Evolutionary conservation across 169 alveolate genomes (phyloP).

Genomic region (Eimeria praecox): DNA sequence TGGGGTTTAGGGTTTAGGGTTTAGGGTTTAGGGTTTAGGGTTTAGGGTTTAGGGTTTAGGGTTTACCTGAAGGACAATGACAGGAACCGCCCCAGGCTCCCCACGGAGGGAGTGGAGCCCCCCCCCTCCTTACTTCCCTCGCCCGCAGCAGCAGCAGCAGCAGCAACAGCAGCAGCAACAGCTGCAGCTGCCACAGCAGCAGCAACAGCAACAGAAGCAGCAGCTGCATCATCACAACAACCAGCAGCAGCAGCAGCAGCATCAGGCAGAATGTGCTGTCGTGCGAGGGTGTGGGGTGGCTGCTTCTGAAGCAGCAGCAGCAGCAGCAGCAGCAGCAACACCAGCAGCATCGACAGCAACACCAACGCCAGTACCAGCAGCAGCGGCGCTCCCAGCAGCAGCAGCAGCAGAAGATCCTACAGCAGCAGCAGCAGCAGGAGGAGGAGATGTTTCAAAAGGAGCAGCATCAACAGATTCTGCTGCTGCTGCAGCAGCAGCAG

Average conservation of each 20-base stretch:
- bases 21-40: not conserved
- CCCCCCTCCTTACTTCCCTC: not conserved
- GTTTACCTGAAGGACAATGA: not conserved
- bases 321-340: conserved; percentile 1
- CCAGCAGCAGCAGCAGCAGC: not conserved
- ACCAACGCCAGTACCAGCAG: too few species aligned
- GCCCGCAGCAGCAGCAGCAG: conserved; percentile 8
- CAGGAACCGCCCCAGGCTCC: not conserved
- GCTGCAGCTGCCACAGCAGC: not conserved
- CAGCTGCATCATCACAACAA: not conserved
- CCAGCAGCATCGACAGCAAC: not conserved
- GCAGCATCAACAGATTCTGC: conserved; percentile 15
- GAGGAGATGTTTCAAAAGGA: not conserved
- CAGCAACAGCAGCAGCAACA: not conserved
- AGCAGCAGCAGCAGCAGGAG: conserved; percentile 10
- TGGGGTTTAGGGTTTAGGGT: not conserved
- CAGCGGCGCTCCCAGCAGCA: not conserved
- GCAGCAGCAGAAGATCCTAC: not conserved
- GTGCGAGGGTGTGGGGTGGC: not conserved
- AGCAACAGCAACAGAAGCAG: not conserved
- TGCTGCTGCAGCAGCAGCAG: not conserved
- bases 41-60: conserved; percentile 30
- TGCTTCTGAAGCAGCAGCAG: conserved; percentile 3
- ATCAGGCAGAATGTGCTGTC: not conserved
- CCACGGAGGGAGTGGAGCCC: conserved; percentile 19